These are phyloP conservation scores for Moringa oleifera DNA, from an alignment of 345 rosid species.

Conservation along the genomic window DNA sequence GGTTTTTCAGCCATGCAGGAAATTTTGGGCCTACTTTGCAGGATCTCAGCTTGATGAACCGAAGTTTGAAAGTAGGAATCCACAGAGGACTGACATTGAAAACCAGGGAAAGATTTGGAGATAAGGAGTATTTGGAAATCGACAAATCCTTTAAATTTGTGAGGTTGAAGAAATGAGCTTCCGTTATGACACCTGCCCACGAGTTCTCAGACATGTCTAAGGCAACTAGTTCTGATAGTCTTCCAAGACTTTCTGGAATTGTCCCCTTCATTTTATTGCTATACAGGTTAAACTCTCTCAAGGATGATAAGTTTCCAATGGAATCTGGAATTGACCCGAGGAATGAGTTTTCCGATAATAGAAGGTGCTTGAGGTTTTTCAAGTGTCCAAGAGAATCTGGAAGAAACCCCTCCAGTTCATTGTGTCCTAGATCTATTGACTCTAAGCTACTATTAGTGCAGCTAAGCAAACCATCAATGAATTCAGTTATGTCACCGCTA, in stretches of 20 bases:
- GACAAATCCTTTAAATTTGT: constrained; percentile 6
- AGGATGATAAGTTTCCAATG: constrained; percentile 20
- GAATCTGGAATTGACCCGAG: constrained; percentile 26
- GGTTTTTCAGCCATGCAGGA: constrained; percentile 34
- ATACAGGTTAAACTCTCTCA: constrained; percentile 14
- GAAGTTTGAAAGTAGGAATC: constrained; percentile 30
- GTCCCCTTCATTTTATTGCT: constrained; percentile 24
- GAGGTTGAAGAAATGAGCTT: constrained; percentile 27
- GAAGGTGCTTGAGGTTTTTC: constrained; percentile 13
- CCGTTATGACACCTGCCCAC: constrained; percentile 23
- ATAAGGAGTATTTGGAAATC: background rate
- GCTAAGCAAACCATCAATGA: constrained; percentile 14
- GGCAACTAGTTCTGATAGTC: constrained; percentile 12
- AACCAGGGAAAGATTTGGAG: constrained; percentile 15
- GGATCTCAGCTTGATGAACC: constrained; percentile 16
- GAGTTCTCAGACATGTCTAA: constrained; percentile 20
- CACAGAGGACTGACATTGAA: constrained; percentile 27
- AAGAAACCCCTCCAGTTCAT: constrained; percentile 19
- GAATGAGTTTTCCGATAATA: constrained; percentile 15
- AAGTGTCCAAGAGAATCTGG: constrained; percentile 28
- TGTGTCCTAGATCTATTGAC: constrained; percentile 13
- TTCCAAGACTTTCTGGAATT: constrained; percentile 23
- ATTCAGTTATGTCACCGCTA: constrained; percentile 13
- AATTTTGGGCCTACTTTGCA: constrained; percentile 29
- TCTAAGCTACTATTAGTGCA: constrained; percentile 15